Evolutionary conservation across 306 rosid species (phyloP).

Genomic region (Trichosanthes cucumerina): DNA sequence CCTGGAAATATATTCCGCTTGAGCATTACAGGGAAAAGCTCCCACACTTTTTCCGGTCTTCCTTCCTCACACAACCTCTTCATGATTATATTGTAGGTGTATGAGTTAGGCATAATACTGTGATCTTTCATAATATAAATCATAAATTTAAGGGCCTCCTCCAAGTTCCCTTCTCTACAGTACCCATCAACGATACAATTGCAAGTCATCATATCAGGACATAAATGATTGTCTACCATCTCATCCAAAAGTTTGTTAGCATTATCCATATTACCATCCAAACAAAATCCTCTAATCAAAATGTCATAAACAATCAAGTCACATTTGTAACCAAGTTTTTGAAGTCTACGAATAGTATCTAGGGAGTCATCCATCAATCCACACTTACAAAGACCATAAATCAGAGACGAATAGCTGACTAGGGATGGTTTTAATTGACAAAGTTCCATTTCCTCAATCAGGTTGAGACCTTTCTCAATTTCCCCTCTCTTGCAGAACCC

Average conservation of each 20-base stretch:
- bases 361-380: constrained; percentile 22
- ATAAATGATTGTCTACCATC: constrained; percentile 31
- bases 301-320: constrained; percentile 38
- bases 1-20: constrained; percentile 44
- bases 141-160: constrained; percentile 37
- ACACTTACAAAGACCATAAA: constrained; percentile 36
- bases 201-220: constrained; percentile 35
- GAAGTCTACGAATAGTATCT: constrained; percentile 18
- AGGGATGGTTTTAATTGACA: constrained; percentile 35
- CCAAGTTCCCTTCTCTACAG: constrained; percentile 31
- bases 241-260: constrained; percentile 35
- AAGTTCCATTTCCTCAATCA: constrained; percentile 38
- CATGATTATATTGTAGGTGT: constrained; percentile 41
- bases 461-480: constrained; percentile 15
- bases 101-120: constrained; percentile 35
- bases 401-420: constrained; percentile 42
- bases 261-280: constrained; percentile 30
- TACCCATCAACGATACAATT: constrained; percentile 38
- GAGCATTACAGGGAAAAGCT: constrained; percentile 50
- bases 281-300: constrained; percentile 38
- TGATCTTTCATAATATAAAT: constrained; percentile 31
- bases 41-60: constrained; percentile 35
- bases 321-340: constrained; percentile 27
- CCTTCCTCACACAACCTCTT: constrained; percentile 34
- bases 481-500: constrained; percentile 37